Conservation (phyloP, 129 eudicot genomes). For the Logfia minima region DNA sequence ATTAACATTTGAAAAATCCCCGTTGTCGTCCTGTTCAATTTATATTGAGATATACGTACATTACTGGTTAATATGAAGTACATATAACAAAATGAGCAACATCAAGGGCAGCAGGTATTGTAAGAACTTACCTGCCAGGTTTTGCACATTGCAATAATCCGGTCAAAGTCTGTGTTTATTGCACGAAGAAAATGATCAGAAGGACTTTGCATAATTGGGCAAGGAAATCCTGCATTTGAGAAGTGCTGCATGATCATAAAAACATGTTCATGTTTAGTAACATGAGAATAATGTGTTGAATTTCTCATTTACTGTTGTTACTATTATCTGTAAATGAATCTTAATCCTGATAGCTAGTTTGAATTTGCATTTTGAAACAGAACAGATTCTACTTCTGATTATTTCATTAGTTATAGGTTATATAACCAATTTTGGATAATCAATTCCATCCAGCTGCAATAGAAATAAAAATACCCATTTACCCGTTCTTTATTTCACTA, state of each 20-base stretch:
- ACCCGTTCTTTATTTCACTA: not conserved
- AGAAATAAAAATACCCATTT: not conserved
- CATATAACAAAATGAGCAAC: not conserved
- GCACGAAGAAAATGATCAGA: slow-evolving; percentile 96
- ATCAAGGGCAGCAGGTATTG: not conserved
- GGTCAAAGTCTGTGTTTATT: slow-evolving; percentile 84
- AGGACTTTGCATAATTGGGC: slow-evolving; percentile 99
- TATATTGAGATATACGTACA: not conserved
- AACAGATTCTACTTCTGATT: not conserved
- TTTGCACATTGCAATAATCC: slow-evolving; percentile 91
- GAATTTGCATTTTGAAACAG: not conserved
- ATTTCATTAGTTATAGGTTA: no score
- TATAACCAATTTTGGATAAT: no score
- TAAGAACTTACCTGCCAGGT: slow-evolving; percentile 71
- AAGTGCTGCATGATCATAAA: slow-evolving; percentile 59
- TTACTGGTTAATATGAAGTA: not conserved
- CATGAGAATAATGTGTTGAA: not conserved
- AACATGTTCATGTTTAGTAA: slow-evolving; percentile 1
- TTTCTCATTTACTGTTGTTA: not conserved
- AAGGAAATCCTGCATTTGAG: slow-evolving; percentile 97
- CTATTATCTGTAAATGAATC: not conserved
- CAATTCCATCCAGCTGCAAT: not conserved
- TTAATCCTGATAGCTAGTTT: not conserved
- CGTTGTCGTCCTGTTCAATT: slow-evolving; percentile 31
- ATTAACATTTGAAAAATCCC: slow-evolving; percentile 81